Conservation (phyloP, 768 basidiomycete genomes). For the Hemileccinum impolitum region DNA sequence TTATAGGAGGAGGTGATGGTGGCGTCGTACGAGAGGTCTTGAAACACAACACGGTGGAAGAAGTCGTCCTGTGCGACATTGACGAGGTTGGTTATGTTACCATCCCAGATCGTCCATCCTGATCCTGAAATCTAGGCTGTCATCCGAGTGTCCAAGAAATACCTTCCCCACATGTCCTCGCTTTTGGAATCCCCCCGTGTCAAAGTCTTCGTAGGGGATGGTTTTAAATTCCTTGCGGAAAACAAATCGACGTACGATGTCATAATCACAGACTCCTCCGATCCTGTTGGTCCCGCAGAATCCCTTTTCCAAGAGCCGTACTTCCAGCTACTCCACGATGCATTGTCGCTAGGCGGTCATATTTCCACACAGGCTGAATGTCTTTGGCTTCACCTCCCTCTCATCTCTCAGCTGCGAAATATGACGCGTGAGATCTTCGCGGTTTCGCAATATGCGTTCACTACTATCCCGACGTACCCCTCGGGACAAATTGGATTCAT, state of each 20-base stretch:
- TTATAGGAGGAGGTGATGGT: conserved; percentile 98
- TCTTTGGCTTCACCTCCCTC: conserved; percentile 87
- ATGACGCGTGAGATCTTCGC: conserved; percentile 76
- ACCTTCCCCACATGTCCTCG: conserved; percentile 90
- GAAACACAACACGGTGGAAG: conserved; percentile 86
- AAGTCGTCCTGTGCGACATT: conserved; percentile 96
- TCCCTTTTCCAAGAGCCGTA: conserved; percentile 96
- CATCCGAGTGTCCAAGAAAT: conserved; percentile 89
- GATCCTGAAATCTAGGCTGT: conserved; percentile 59
- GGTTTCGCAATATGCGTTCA: conserved; percentile 85
- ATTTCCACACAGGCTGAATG: conserved; percentile 97
- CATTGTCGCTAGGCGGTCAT: conserved; percentile 83
- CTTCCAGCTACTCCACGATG: conserved; percentile 91
- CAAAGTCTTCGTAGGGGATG: conserved; percentile 85
- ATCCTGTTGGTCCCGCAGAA: conserved; percentile 94
- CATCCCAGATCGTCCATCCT: neutral
- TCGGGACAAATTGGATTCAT: conserved; percentile 98
- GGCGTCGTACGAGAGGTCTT: conserved; percentile 97
- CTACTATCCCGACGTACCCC: conserved; percentile 97
- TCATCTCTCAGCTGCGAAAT: conserved; percentile 73
- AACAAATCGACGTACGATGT: conserved; percentile 89
- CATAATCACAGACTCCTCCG: conserved; percentile 98
- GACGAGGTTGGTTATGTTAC: conserved; percentile 63
- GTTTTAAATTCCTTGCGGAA: conserved; percentile 93
- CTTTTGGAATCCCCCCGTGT: conserved; percentile 81